Base-by-base conservation (phyloP, 768 basidiomycete species). In the Naganishia kalamii region DNA sequence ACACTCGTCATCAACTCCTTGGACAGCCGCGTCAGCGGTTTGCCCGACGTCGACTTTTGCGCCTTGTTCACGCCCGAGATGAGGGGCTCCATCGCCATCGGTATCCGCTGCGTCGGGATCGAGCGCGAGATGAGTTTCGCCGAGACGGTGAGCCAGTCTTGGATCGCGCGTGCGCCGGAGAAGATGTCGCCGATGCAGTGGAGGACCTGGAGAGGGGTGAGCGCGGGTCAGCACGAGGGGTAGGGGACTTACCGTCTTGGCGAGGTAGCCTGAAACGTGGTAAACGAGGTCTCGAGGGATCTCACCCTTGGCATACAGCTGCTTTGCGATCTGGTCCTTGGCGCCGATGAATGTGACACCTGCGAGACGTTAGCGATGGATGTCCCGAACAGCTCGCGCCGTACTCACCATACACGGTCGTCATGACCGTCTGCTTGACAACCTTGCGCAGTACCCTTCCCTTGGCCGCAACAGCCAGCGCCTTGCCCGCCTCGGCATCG, bases 401-500 rank as follows among this genome's bases (percentile, higher is more conserved):
- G 21, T 7, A 57, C 54, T 57, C 25, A 57, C 96, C 94, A 74
- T 98, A 98, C 35, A 98, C 94, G 2, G 94, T 97, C 0, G 94
- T 99, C 96, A 99, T 99, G 69, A 97, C 90, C 25, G 96, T 97
- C 81, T 98, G 94, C 82, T 99, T 99, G 70, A 99, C 94, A 19
- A 96, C 87, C 79, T 99, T 98, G 25, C 96, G 80, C 21, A 90
- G 82, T 32, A 99, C 82, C 77, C 90, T 90, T 33, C 89, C 90
- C 44, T 81, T 61, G 29, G 94, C 81, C 69, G 88, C 69, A 52
- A 79, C 67, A 0, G 92, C 94, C 62, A 80, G 78, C 61, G 80
- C 74, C 25, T 80, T 63, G 11, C 78, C 77, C 3, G 65, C 66
- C 47, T 62, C 70, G 29, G 72, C 71, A 60, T 80, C 80, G 46